Evolutionary conservation across 371 early-diverging fungal species (phyloP).

Genomic region (Syncephalastrum contaminatum): DNA sequence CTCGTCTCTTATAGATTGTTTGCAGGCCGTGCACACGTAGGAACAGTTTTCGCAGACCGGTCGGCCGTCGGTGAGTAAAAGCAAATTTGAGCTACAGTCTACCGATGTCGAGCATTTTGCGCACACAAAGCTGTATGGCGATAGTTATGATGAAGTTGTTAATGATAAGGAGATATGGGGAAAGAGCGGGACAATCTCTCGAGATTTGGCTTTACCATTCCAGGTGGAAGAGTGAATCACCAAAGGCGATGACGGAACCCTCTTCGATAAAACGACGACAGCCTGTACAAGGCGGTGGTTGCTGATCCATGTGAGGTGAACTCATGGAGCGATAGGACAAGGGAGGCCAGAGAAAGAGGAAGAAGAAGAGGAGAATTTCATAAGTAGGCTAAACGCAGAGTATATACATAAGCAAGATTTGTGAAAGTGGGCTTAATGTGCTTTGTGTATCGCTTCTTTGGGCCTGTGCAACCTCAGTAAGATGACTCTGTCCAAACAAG

Average conservation of each 20-base stretch:
- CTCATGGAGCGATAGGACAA: too few relatives aligned
- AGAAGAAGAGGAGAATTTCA: too few relatives aligned
- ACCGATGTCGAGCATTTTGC: constrained; percentile 72
- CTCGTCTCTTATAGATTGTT: constrained; percentile 79
- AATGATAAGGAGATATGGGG: background rate
- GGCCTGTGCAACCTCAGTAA: too few relatives aligned
- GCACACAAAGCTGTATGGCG: constrained; percentile 62
- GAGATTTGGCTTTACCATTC: constrained; percentile 67
- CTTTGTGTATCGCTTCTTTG: too few relatives aligned
- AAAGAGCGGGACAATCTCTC: constrained; percentile 43
- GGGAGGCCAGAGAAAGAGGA: too few relatives aligned
- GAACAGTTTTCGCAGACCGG: constrained; percentile 87
- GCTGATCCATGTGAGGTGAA: constrained; percentile 2
- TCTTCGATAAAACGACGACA: constrained; percentile 71
- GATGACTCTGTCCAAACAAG: too few relatives aligned
- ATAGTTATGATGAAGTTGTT: background rate
- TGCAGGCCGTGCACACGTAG: constrained; percentile 78
- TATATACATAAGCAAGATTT: too few relatives aligned
- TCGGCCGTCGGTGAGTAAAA: constrained; percentile 76
- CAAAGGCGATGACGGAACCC: constrained; percentile 79
- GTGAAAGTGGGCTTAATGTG: too few relatives aligned
- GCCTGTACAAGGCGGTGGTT: constrained; percentile 60
- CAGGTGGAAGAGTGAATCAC: constrained; percentile 79
- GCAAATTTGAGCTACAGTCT: constrained; percentile 73
- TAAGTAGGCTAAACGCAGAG: too few relatives aligned